Conservation (phyloP, 257 asterid species). For the Solanum etuberosum region DNA sequence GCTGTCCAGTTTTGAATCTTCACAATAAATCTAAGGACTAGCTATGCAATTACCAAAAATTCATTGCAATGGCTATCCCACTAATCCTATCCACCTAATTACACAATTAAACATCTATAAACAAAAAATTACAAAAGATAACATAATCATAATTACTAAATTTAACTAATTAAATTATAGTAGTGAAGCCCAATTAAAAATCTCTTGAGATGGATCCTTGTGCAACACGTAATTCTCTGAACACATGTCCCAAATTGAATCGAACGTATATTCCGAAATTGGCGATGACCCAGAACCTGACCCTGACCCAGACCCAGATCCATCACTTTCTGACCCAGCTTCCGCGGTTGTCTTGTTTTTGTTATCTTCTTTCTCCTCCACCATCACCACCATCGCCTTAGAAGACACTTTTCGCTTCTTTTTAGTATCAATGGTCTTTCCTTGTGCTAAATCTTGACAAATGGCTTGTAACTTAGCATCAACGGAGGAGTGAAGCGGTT, state of each 20-base stretch:
- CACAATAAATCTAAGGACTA: not conserved
- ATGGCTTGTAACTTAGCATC: constrained; percentile 76
- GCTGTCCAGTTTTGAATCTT: not conserved
- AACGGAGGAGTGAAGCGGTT: constrained; percentile 79
- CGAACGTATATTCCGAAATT: constrained; percentile 25
- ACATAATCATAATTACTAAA: not conserved
- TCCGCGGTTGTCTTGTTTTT: not conserved
- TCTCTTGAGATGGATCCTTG: constrained; percentile 42
- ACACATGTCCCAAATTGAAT: constrained; percentile 30
- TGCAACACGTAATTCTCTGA: constrained; percentile 28
- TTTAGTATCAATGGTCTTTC: constrained; percentile 50
- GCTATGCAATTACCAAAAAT: constrained; percentile 49
- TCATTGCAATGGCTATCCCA: constrained; percentile 20
- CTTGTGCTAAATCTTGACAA: constrained; percentile 64
- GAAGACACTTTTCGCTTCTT: constrained; percentile 1
- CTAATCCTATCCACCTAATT: not conserved
- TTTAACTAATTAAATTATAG: not conserved
- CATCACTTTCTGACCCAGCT: constrained; percentile 23
- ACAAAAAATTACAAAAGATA: not conserved
- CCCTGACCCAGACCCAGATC: constrained; percentile 11
- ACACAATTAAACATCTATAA: not conserved
- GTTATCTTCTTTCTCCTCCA: not conserved
- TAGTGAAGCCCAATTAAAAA: constrained; percentile 52
- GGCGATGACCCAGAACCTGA: constrained; percentile 34
- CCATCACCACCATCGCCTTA: not conserved